Evolutionary conservation across 495 filamentous ascomycete species (phyloP), one percentile per base, ranked within the genome.

Genomic region (Cercophora scortea): DNA sequence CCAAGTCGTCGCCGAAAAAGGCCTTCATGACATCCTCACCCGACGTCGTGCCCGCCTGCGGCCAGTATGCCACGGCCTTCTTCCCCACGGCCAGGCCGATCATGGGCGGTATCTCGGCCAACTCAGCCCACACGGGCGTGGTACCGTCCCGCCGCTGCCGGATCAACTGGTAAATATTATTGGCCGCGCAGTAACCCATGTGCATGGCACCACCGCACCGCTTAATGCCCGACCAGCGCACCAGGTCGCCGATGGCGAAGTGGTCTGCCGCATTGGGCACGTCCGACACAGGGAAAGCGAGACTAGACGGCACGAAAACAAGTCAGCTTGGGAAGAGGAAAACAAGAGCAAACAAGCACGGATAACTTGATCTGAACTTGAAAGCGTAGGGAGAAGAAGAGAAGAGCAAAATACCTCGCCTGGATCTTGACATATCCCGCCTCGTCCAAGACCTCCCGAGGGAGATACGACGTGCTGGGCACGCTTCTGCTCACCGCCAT

Each of bases 181-280:
- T 54, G 0, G 75, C 84, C 3, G 79, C 80, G 50, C 72, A 72
- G 35, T 79, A 74, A 12, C 83, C 85, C 76, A 81, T 79, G 49
- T 84, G 75, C 75, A 89, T 81, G 11, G 85, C 85, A 5, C 66
- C 76, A 32, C 85, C 85, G 60, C 81, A 86, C 32, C 85, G 78
- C 68, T 85, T 87, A 66, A 87, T 87, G 17, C 84, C 84, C 0
- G 78, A 73, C 84, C 84, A 86, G 55, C 69, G 63, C 36, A 71
- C 75, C 55, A 83, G 44, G 58, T 79, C 68, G 47, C 77, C 71
- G 33, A 74, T 66, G n/a, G 81, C 83, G 54, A 79, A 85, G 62
- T 88, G 85, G 41, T 70, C 61, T 1, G 57, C 56, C 11, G 74
- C 58, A 52, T 84, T 81, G n/a, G 79, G 69, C 1, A 77, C 61